These are phyloP conservation scores for Coniochaeta ligniaria DNA, from an alignment of 2,329 filamentous ascomycete genomes.

Conservation along the genomic window DNA sequence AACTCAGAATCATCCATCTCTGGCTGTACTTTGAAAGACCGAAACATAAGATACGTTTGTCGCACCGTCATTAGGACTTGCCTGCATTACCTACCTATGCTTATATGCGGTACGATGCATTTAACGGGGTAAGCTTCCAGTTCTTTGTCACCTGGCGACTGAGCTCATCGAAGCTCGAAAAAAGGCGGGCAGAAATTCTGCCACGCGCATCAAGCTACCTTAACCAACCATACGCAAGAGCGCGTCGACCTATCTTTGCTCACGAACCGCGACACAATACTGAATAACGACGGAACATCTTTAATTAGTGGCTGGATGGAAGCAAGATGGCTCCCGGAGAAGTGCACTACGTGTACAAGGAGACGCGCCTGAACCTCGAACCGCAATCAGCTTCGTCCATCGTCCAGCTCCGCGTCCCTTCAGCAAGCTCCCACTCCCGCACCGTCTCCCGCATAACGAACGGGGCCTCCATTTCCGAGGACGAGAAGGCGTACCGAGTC, in stretches of 20 bases:
- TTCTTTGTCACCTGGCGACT: neutral
- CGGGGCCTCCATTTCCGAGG: constrained; percentile 43
- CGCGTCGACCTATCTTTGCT: neutral
- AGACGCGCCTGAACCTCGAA: constrained; percentile 79
- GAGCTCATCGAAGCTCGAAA: neutral
- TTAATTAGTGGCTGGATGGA: constrained; percentile 36
- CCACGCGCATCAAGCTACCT: constrained; percentile 6
- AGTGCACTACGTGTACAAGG: constrained; percentile 69
- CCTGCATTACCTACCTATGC: too few relatives aligned
- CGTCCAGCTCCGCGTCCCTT: constrained; percentile 62
- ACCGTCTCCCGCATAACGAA: constrained; percentile 22
- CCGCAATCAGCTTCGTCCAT: constrained; percentile 61
- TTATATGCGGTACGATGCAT: neutral
- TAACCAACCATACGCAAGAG: neutral
- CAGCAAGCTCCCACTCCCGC: constrained; percentile 25
- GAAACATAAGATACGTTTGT: neutral
- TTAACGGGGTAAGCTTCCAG: neutral
- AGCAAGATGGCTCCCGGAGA: constrained; percentile 59
- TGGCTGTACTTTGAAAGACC: neutral
- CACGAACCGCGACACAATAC: neutral
- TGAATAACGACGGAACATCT: neutral
- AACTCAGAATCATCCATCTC: neutral
- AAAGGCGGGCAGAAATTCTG: constrained; percentile 17
- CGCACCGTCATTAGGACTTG: neutral
- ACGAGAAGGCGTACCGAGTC: constrained; percentile 66